phyloP scores from a whole-genome alignment of 768 basidiomycete genomes.

The Lactarius akahatsu region DNA sequence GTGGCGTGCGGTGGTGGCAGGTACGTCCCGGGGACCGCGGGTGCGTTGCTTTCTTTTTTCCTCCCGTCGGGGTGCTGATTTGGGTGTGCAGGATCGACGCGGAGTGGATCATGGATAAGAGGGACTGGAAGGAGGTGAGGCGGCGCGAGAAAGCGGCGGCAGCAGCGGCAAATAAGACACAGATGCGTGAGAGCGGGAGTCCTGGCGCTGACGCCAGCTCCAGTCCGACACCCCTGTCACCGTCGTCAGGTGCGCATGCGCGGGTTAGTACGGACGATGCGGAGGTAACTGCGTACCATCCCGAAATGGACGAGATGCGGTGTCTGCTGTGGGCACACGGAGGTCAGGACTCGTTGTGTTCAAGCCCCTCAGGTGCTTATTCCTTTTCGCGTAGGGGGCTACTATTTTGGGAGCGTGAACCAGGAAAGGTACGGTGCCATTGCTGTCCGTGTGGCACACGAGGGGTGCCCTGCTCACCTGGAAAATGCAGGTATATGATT shows the following conservation, averaged over 20 bases:
- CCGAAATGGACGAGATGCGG: conserved; percentile 78
- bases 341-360: conserved; percentile 42
- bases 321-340: conserved; percentile 84
- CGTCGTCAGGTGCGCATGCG: conserved; percentile 28
- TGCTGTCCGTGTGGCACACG: no score
- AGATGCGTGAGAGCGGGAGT: no score
- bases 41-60: conserved; percentile 42
- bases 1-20: conserved; percentile 98
- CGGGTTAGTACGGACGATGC: conserved; percentile 28
- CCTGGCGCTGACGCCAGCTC: background rate
- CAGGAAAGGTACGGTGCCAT: conserved; percentile 55
- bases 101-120: conserved; percentile 86
- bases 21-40: conserved; percentile 73
- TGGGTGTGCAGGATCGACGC: conserved; percentile 65
- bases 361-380: background rate
- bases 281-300: conserved; percentile 44
- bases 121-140: conserved; percentile 74
- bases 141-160: conserved; percentile 44
- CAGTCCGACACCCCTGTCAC: background rate
- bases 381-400: conserved; percentile 51
- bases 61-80: background rate
- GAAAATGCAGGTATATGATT: conserved; percentile 55
- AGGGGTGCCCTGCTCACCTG: background rate
- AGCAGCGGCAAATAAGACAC: conserved; percentile 36
- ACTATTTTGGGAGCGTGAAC: conserved; percentile 80